Base-by-base conservation (phyloP, 2,329 filamentous ascomycete species). In the Botryotinia calthae region DNA sequence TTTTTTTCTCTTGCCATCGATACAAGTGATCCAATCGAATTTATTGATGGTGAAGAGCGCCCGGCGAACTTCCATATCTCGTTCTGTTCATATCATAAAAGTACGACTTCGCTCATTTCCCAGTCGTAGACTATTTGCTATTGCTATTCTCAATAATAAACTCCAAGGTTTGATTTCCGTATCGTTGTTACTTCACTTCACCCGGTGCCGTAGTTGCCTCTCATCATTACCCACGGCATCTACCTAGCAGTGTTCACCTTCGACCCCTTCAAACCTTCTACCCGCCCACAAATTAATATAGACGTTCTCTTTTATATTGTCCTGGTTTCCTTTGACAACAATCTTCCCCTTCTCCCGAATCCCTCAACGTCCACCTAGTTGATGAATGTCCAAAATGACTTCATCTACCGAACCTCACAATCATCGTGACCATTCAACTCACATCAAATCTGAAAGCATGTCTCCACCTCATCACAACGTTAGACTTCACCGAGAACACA, bases 401-500 rank as follows among this genome's bases (percentile, higher is more conserved):
- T 40, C 73, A 58, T 61, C 71, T 28, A 22, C 5, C 6, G 28
- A 51, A 31, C 12, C 71, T 64, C 65, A 20, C 40, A 18, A 72
- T 51, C 16, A 14, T 28, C 51, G 48, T 44, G 18, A 56, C 61
- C 31, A 22, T 46, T 51, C 31, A 16, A 68, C 25, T 61, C 25
- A 46, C 44, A 59, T 72, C 42, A 72, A 68, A 40, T 59, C 63
- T 22, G 70, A 72, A 51, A 68, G 51, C 40, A 68, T 61, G 51
- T 68, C 70, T 48, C 61, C 71, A 42, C 54, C 64, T n/a, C 59
- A 44, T 8, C 42, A 31, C 14, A 58, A 68, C 48, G 65, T 76
- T 44, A 75, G 76, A 56, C 73, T 75, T 56, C 72, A 73, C 20
- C 73, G 59, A 59, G 75, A 77, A 44, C 65, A 64, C 44, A 76